Percentiles rank a stretch among this genome's conserved stretches.
Evolutionary conservation across 2,329 filamentous ascomycete species (phyloP).

Genomic region (Claviceps cyperi): DNA sequence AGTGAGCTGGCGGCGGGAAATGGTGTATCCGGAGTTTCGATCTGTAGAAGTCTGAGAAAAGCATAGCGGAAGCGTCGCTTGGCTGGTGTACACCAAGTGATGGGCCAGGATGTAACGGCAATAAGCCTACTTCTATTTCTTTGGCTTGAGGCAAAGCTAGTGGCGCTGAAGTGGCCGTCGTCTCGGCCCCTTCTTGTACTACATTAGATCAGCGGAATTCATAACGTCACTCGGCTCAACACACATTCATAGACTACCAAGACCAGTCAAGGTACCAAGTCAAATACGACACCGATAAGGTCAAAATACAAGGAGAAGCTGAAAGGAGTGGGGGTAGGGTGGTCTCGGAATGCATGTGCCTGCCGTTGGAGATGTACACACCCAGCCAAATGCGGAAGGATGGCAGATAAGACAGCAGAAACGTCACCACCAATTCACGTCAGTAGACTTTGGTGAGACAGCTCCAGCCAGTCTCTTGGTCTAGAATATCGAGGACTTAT

Average conservation of each 20-base stretch:
- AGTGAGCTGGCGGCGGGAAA: conserved; percentile 16
- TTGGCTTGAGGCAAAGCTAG: not conserved
- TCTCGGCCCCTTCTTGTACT: not conserved
- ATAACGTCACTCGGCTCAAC: not conserved
- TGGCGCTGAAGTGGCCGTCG: not conserved
- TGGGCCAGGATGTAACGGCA: not conserved
- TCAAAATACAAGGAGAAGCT: not conserved
- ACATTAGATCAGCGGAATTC: not conserved
- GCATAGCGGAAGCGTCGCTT: conserved; percentile 23
- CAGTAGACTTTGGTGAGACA: not conserved
- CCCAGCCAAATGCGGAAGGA: conserved; percentile 2
- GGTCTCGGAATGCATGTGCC: not conserved
- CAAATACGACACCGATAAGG: not conserved
- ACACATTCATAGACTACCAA: not conserved
- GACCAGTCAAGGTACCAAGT: not conserved
- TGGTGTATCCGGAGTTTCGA: conserved; percentile 32
- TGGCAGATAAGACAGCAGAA: conserved; percentile 1
- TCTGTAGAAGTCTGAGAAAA: conserved; percentile 46
- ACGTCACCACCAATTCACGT: not conserved
- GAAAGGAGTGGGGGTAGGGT: not conserved
- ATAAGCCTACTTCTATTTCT: not conserved
- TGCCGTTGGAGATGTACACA: not conserved
- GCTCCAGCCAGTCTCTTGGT: not conserved
- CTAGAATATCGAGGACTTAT: not conserved
- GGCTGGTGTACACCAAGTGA: not conserved